phyloP scores from a whole-genome alignment of 2,329 filamentous ascomycete genomes.

The Colletotrichum euphorbiae region DNA sequence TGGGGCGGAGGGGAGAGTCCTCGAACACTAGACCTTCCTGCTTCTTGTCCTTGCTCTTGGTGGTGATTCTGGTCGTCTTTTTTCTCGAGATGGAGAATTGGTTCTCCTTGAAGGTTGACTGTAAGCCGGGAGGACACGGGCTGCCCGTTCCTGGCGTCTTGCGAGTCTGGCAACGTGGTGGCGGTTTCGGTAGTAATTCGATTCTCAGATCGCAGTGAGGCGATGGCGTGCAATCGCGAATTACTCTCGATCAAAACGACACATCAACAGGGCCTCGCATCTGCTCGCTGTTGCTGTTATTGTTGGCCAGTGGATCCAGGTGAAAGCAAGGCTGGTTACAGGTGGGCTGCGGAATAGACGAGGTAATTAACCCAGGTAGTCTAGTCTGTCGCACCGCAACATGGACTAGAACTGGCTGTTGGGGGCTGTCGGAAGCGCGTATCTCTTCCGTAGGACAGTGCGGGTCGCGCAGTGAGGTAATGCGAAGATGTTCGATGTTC shows the following conservation, averaged over 20 bases:
- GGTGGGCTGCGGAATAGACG: not conserved
- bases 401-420: no score
- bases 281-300: not conserved
- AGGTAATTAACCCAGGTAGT: not conserved
- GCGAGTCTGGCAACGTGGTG: conserved; percentile 63
- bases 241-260: not conserved
- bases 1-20: conserved; percentile 68
- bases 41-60: not conserved
- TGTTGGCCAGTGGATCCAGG: no score
- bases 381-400: no score
- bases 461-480: not conserved
- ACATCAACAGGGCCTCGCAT: not conserved
- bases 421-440: no score
- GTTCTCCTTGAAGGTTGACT: conserved; percentile 11
- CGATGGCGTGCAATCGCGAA: not conserved
- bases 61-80: conserved; percentile 21
- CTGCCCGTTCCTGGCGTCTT: conserved; percentile 58
- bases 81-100: conserved; percentile 27
- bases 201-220: conserved; percentile 13
- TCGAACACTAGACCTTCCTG: conserved; percentile 43
- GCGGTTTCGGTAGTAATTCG: conserved; percentile 41
- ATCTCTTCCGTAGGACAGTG: not conserved
- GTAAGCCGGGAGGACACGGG: conserved; percentile 55
- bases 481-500: not conserved
- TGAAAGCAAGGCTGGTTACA: not conserved